These are phyloP conservation scores for Polychaeton citri DNA, from an alignment of 2,329 filamentous ascomycete species.

Conservation along the genomic window DNA sequence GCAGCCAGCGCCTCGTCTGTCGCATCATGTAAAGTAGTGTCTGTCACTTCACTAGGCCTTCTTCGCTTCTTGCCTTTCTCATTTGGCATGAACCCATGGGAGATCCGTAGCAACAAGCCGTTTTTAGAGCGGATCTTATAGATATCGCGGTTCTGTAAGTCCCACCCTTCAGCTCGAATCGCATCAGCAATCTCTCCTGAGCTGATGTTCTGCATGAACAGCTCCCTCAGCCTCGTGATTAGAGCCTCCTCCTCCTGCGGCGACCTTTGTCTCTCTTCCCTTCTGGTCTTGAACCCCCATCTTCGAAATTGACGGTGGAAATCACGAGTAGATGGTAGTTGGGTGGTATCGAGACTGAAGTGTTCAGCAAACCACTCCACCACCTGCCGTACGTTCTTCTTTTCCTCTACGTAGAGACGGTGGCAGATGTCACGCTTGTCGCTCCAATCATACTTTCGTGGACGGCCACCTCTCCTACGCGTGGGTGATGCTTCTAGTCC, in stretches of 20 bases:
- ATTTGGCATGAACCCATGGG: slow-evolving; percentile 34
- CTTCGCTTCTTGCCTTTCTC: slow-evolving; percentile 42
- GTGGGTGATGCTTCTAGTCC: too few relatives aligned
- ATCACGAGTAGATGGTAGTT: slow-evolving; percentile 36
- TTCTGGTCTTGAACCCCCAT: slow-evolving; percentile 65
- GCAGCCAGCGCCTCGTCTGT: neutral
- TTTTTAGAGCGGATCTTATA: slow-evolving; percentile 57
- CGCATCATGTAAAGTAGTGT: neutral
- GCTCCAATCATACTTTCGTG: slow-evolving; percentile 46
- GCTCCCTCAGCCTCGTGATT: slow-evolving; percentile 55
- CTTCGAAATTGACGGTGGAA: slow-evolving; percentile 25
- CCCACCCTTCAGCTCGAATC: slow-evolving; percentile 58
- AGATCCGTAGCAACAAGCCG: slow-evolving; percentile 22
- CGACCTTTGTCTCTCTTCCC: slow-evolving; percentile 41
- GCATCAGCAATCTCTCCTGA: slow-evolving; percentile 62
- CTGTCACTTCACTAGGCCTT: neutral
- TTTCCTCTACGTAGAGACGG: slow-evolving; percentile 65
- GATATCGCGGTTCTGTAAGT: slow-evolving; percentile 45
- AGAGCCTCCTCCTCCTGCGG: slow-evolving; percentile 57
- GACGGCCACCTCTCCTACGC: neutral
- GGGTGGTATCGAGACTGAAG: slow-evolving; percentile 31
- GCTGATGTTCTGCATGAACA: slow-evolving; percentile 62
- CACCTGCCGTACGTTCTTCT: slow-evolving; percentile 59
- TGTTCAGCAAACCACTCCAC: slow-evolving; percentile 51
- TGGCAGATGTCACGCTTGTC: slow-evolving; percentile 53